These are phyloP conservation scores for Neoboletus brunneissimus DNA, from an alignment of 768 basidiomycete species.

Conservation along the genomic window DNA sequence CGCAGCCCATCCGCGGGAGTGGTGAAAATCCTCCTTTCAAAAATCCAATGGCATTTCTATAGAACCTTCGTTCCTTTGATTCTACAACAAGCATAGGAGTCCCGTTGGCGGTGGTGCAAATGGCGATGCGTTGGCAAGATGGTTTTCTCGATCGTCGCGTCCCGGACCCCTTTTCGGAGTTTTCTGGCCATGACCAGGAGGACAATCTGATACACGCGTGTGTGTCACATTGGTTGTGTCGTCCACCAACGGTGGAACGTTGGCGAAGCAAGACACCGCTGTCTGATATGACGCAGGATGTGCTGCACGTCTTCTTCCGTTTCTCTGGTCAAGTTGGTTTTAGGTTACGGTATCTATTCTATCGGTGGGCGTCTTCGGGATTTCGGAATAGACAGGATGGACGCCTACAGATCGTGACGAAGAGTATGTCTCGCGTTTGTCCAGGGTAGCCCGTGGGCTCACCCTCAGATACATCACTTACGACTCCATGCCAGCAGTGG, in stretches of 20 bases:
- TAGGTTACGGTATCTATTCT: not conserved
- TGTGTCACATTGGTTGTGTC: not conserved
- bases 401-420: conserved; percentile 12
- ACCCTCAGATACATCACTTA: not conserved
- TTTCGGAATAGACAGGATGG: not conserved
- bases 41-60: not conserved
- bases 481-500: conserved; percentile 1
- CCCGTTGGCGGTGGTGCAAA: not conserved
- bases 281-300: not conserved
- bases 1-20: not conserved
- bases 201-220: too few relatives aligned
- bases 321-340: not conserved
- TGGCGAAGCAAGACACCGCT: not conserved
- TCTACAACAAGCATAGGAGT: too few relatives aligned
- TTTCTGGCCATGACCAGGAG: not conserved
- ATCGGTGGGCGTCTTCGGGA: conserved; percentile 12
- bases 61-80: not conserved
- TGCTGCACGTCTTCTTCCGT: not conserved
- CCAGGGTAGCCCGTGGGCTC: not conserved
- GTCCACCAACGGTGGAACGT: not conserved
- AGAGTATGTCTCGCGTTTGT: not conserved
- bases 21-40: conserved; percentile 1
- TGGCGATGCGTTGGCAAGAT: not conserved
- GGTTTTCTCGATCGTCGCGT: not conserved
- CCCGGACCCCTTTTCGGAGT: not conserved